Evolutionary conservation across 768 basidiomycete genomes (phyloP).

Genomic region (Lactifluus piperatus): DNA sequence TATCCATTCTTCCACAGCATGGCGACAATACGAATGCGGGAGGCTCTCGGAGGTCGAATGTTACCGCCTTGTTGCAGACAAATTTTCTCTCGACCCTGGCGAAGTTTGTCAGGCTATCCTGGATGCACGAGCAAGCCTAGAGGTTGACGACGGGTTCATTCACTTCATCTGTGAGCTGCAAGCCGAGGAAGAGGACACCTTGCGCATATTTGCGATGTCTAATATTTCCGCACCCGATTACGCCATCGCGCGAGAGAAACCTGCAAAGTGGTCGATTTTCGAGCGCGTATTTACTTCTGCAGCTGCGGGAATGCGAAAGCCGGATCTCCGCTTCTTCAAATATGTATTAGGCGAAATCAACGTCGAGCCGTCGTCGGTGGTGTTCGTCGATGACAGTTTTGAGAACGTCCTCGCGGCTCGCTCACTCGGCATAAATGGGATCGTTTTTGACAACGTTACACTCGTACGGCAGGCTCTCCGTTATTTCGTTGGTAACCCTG

Average conservation of each 20-base stretch:
- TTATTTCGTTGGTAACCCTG: constrained; percentile 41
- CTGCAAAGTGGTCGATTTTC: constrained; percentile 41
- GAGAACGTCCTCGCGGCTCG: constrained; percentile 52
- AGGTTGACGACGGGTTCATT: constrained; percentile 5
- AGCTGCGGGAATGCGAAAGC: constrained; percentile 45
- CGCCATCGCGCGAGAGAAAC: constrained; percentile 35
- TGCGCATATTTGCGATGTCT: constrained; percentile 32
- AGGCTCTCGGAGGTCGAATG: constrained; percentile 35
- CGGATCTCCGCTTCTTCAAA: constrained; percentile 44
- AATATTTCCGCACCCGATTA: constrained; percentile 52
- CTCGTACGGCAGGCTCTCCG: constrained; percentile 38
- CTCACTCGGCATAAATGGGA: constrained; percentile 46
- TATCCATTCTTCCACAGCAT: constrained; percentile 38
- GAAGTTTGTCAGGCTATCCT: constrained; percentile 39
- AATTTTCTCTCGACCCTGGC: constrained; percentile 30
- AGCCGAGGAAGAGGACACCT: no score
- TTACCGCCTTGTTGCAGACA: constrained; percentile 34
- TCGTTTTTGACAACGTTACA: constrained; percentile 38
- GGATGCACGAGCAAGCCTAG: constrained; percentile 40
- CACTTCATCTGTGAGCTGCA: no score
- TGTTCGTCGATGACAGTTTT: constrained; percentile 52
- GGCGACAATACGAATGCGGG: constrained; percentile 46
- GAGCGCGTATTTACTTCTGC: constrained; percentile 45
- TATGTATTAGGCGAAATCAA: constrained; percentile 39
- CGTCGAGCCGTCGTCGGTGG: constrained; percentile 36